phyloP scores from a whole-genome alignment of 1,284 basidiomycete species.

The Papiliotrema nemorosa region DNA sequence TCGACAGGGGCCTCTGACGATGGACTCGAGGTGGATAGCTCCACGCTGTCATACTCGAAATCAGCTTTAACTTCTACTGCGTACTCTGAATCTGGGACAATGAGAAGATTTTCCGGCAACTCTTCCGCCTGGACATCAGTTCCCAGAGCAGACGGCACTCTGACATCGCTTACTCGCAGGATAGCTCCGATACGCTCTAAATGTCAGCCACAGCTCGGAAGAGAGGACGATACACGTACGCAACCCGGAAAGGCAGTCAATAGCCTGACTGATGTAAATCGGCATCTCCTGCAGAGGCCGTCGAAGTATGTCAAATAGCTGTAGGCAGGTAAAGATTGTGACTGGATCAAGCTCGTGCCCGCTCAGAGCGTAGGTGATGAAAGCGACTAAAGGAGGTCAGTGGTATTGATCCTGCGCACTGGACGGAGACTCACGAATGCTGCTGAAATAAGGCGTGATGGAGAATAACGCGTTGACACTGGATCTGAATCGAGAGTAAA shows the following conservation, averaged over 20 bases:
- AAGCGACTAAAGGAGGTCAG: too few relatives aligned
- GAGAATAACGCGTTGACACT: constrained; percentile 16
- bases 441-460: background rate
- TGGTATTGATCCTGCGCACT: too few relatives aligned
- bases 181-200: too few relatives aligned
- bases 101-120: background rate
- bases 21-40: background rate
- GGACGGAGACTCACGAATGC: too few relatives aligned
- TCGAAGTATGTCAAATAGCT: background rate
- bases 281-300: too few relatives aligned
- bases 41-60: background rate
- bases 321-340: background rate
- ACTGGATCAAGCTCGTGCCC: background rate
- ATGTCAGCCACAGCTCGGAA: too few relatives aligned
- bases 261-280: too few relatives aligned
- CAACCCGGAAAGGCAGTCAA: too few relatives aligned
- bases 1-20: background rate
- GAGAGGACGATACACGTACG: too few relatives aligned
- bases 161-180: too few relatives aligned
- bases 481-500: constrained; percentile 18
- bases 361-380: background rate
- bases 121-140: background rate
- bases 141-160: too few relatives aligned
- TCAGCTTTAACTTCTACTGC: background rate
- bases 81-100: background rate